Evolutionary conservation across 2,329 filamentous ascomycete species (phyloP).

Genomic region (Fusarium sp.): DNA sequence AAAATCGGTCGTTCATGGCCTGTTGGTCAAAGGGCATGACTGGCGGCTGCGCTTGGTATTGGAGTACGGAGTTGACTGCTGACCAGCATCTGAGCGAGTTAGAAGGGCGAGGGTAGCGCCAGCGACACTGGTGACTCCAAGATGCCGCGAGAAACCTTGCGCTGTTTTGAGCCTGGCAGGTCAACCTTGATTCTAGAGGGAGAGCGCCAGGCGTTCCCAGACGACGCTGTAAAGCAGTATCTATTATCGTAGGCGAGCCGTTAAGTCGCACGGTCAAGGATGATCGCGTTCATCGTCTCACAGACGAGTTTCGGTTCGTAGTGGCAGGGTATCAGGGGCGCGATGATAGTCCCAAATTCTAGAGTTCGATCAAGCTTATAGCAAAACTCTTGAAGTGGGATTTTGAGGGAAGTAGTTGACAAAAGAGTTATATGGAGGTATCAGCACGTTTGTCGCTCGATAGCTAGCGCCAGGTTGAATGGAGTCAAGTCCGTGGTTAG

Average conservation of each 20-base stretch:
- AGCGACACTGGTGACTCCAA: conserved; percentile 31
- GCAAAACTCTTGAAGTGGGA: neutral
- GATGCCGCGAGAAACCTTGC: conserved; percentile 17
- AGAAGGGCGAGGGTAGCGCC: conserved; percentile 46
- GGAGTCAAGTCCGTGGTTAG: conserved; percentile 27
- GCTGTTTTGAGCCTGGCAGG: conserved; percentile 13
- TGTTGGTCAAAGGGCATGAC: conserved; percentile 58
- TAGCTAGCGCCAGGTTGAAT: conserved; percentile 35
- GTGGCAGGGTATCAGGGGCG: conserved; percentile 5
- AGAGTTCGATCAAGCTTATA: conserved; percentile 2
- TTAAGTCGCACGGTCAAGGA: conserved; percentile 33
- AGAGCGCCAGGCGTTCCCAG: conserved; percentile 7
- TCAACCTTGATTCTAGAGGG: conserved; percentile 5
- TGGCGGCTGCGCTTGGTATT: conserved; percentile 38
- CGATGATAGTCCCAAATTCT: neutral
- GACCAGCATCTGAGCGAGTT: conserved; percentile 58
- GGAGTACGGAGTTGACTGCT: conserved; percentile 42
- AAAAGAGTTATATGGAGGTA: conserved; percentile 13
- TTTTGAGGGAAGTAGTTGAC: conserved; percentile 11
- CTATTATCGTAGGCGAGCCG: conserved; percentile 31
- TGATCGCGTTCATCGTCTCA: conserved; percentile 33
- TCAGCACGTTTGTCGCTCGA: conserved; percentile 27
- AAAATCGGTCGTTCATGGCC: conserved; percentile 57
- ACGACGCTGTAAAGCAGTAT: conserved; percentile 19
- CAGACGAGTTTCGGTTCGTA: conserved; percentile 14